A percentile compares a stretch with the other conserved stretches of the same genome.
Evolutionary conservation across 495 filamentous ascomycete genomes (phyloP).

Genomic region (Penicillium turbatum): DNA sequence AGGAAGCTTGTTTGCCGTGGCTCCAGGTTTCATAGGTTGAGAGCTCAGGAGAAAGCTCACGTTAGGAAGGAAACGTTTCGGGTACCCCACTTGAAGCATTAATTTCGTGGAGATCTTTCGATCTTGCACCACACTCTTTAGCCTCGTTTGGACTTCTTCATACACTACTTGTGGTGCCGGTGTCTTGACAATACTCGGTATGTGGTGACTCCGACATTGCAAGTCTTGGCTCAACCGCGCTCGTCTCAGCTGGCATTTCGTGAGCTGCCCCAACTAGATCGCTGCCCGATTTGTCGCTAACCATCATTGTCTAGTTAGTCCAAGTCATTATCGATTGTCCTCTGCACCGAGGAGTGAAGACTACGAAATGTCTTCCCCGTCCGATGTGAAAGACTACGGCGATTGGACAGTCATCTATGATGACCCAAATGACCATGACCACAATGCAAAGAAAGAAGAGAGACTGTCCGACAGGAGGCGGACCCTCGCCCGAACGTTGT

Average conservation of each 20-base stretch:
- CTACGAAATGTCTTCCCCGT: constrained; percentile 5
- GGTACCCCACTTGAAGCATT: not conserved
- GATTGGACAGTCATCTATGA: constrained; percentile 20
- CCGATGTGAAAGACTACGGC: constrained; percentile 1
- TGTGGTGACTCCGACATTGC: not conserved
- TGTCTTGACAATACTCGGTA: not conserved
- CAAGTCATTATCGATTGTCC: not conserved
- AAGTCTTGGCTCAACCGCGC: not conserved
- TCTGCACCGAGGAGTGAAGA: not conserved
- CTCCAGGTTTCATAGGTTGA: constrained; percentile 1
- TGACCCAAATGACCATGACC: constrained; percentile 6
- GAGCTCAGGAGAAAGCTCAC: not conserved
- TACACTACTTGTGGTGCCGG: not conserved
- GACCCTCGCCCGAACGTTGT: constrained; percentile 9
- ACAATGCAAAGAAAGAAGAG: constrained; percentile 7
- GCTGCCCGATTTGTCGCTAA: not conserved
- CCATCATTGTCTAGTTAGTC: not conserved
- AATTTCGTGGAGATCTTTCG: not conserved
- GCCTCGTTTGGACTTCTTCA: not conserved
- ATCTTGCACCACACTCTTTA: not conserved
- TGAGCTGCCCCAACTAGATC: not conserved
- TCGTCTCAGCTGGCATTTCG: not conserved
- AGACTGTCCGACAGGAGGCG: constrained; percentile 3
- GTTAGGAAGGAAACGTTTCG: not conserved
- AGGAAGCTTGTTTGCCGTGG: constrained; percentile 1